A percentile compares a stretch with the other conserved stretches of the same genome.
phyloP scores from a whole-genome alignment of 768 basidiomycete species.

The Tulasnella sp. region DNA sequence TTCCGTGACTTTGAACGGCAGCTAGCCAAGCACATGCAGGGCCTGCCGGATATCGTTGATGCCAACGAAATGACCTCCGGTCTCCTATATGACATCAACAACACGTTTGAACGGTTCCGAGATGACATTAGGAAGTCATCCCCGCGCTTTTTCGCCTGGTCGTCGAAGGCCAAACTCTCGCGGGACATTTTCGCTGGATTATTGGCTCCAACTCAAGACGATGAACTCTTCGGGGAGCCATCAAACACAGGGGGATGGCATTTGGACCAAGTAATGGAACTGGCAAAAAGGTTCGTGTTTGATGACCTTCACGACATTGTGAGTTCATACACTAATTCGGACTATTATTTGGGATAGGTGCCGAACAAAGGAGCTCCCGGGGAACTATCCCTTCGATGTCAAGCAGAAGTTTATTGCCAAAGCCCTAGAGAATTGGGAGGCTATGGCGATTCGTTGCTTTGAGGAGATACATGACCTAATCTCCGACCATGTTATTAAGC shows the following conservation, averaged over 20 bases:
- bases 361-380: slow-evolving; percentile 59
- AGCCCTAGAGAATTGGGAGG: slow-evolving; percentile 6
- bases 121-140: background rate
- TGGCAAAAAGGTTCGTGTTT: slow-evolving; percentile 17
- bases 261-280: slow-evolving; percentile 20
- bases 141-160: slow-evolving; percentile 1
- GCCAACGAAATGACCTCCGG: background rate
- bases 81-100: slow-evolving; percentile 2
- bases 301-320: background rate
- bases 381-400: slow-evolving; percentile 45
- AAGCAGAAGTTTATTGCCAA: slow-evolving; percentile 29
- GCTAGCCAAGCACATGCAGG: too few relatives aligned
- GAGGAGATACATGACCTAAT: background rate
- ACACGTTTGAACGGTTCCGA: slow-evolving; percentile 1
- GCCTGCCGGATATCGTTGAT: too few relatives aligned
- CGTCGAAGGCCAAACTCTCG: background rate
- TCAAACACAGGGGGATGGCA: slow-evolving; percentile 31
- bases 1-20: slow-evolving; percentile 6
- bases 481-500: background rate
- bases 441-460: slow-evolving; percentile 3
- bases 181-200: background rate
- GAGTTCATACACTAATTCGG: background rate
- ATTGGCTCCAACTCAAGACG: slow-evolving; percentile 17
- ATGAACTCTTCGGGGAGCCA: slow-evolving; percentile 29
- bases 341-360: slow-evolving; percentile 34